A percentile compares a stretch with the other conserved stretches of the same genome.
Evolutionary conservation across 164 flowering plant species (phyloP).

Genomic region (Nelumbo lutea): DNA sequence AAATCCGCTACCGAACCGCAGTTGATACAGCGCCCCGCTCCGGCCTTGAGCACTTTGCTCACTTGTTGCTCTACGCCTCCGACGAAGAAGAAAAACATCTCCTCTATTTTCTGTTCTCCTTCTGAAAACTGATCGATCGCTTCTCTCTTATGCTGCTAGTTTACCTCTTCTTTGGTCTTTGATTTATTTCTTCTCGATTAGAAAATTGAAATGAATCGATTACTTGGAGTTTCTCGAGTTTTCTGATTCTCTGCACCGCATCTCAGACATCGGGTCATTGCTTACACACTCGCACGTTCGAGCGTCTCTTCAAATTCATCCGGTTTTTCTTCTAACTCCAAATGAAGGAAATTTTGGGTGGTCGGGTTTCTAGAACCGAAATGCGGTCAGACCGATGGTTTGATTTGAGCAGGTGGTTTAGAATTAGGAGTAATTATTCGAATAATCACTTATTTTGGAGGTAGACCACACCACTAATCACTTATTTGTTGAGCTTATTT

Average conservation of each 20-base stretch:
- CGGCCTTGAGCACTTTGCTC: constrained; percentile 7
- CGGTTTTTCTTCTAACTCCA: too few relatives aligned
- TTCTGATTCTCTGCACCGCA: not conserved
- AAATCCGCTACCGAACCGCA: constrained; percentile 75
- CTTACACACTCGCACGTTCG: too few relatives aligned
- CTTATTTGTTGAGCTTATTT: too few relatives aligned
- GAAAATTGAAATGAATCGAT: not conserved
- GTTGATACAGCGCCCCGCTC: constrained; percentile 60
- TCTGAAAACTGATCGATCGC: too few relatives aligned
- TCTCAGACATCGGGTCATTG: too few relatives aligned
- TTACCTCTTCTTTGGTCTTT: not conserved
- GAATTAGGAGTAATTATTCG: too few relatives aligned
- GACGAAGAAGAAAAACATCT: constrained; percentile 82
- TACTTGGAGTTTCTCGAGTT: constrained; percentile 3
- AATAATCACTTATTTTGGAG: too few relatives aligned
- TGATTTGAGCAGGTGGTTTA: too few relatives aligned
- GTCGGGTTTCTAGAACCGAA: not conserved
- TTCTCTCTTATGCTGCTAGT: too few relatives aligned
- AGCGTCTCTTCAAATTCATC: too few relatives aligned
- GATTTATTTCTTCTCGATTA: not conserved
- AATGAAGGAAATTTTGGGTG: too few relatives aligned
- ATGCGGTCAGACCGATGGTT: not conserved
- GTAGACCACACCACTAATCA: too few relatives aligned
- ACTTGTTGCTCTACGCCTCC: constrained; percentile 77
- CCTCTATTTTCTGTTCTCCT: not conserved